Evolutionary conservation across 441 rosid genomes (phyloP), one percentile per base, ranked within the genome.

Genomic region (Metrosideros polymorpha): DNA sequence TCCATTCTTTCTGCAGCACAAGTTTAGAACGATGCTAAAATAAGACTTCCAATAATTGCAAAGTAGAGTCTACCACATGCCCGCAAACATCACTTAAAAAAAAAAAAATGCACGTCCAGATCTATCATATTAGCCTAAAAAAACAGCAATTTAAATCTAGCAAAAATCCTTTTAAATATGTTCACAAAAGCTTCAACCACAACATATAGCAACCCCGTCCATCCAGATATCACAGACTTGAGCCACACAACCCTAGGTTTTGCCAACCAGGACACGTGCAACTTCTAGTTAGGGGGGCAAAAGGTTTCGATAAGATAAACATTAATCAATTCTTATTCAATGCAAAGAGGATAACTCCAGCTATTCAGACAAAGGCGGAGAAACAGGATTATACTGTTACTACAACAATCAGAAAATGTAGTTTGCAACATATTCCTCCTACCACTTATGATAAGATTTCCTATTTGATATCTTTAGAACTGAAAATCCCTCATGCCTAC

Each of bases 1-100:
- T 91, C 95, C 97, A 94, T 85, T 94, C 93, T 77, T 93, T 94
- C 95, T 93, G 93, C 92, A 89, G 25, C 51, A 39, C 52, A 47
- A 86, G 43, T 24, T 47, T 14, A 56, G 51, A 53, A 10, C n/a
- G 53, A 53, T 9, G 25, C 61, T 42, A 50, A 85, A 85, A n/a
- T 29, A 22, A 85, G 29, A 54, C 45, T 85, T 19, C 29, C 8
- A 47, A 43, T 25, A 63, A 71, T 22, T 71, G 79, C n/a, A 71
- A 39, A 71, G 47, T 71, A 71, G 47, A 71, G 79, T 7, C 47
- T 42, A 42, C 79, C 42, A 42, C 79, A 71, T 71, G 79, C 45
- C 79, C n/a, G 17, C n/a, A 39, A 39, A 71, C 17, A 35, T 71
- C 43, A 32, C 76, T 30, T 32, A 7, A 30, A 39, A 35, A 50